Base-by-base conservation (phyloP, 805 yeast species). In the Hanseniaspora osmophila region DNA sequence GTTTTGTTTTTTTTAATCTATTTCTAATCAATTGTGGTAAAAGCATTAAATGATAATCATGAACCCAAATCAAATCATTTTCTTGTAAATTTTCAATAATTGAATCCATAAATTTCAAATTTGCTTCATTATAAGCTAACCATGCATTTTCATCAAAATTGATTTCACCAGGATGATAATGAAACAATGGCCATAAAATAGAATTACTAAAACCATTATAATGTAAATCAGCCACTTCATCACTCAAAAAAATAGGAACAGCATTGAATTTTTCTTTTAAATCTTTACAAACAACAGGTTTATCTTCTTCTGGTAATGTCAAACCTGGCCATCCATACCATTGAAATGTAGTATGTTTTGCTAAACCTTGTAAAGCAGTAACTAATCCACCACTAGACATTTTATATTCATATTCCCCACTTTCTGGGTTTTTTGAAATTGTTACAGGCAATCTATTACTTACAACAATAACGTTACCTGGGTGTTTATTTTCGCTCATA, bases 251-350 rank as follows among this genome's bases (percentile, higher is more conserved):
- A 44, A 92, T 80, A 2, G 99, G 98, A 33, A 84, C 78, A 53
- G 97, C 92, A 50, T 80, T 80, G 69, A 87, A 92, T 59, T 85
- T 78, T 32, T 74, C 75, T 60, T 71, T 70, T 47, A 92, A 67
- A 51, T 88, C 95, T 17, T 65, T 59, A 48, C 77, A 77, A 46
- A 92, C 94, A 47, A 67, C 66, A 0, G 65, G 75, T 57, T 80
- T 80, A 51, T 87, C 95, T 40, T 70, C 71, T 22, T 72, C 84
- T 1, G 94, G 94, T 4, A 92, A 73, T 54, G 87, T 95, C 58
- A 87, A 64, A 10, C 90, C 94, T 1, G 97, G 95, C 99, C 99
- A 92, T 13, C 99, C 99, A 56, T 84, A 79, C 99, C 99, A 92
- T 60, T 87, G 92, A 64, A 87, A 87, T 42, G 82, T 80, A 10